phyloP scores from a whole-genome alignment of 23 red algal species.

The Agarophyton chilense region DNA sequence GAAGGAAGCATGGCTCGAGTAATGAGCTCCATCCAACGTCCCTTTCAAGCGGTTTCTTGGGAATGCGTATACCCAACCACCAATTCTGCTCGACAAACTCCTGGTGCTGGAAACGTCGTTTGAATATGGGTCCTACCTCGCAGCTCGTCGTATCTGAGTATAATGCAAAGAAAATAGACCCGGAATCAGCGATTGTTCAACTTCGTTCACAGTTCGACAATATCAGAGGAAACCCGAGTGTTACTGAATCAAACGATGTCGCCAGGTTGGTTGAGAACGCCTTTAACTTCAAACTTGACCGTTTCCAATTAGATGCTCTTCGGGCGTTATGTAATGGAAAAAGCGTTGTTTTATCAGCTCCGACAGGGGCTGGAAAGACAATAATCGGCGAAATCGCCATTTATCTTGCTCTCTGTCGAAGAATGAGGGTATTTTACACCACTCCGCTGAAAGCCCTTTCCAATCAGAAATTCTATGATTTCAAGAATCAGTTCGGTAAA shows the following conservation, averaged over 20 bases:
- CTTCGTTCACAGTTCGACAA: neutral
- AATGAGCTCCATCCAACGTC: neutral
- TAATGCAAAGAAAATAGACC: neutral
- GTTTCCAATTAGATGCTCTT: conserved; percentile 81
- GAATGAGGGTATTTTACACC: conserved; percentile 91
- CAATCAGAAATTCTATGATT: conserved; percentile 98
- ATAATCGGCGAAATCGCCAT: conserved; percentile 90
- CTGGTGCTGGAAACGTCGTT: neutral
- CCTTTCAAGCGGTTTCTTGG: neutral
- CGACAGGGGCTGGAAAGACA: conserved; percentile 97
- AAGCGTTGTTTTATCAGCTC: conserved; percentile 86
- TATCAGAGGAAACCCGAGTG: neutral
- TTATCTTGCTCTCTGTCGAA: conserved; percentile 69
- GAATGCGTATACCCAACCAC: neutral
- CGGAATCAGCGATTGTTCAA: conserved; percentile 17
- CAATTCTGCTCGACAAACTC: neutral
- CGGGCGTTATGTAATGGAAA: conserved; percentile 29
- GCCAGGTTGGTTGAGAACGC: neutral
- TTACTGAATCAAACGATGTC: neutral
- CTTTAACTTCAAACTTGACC: conserved; percentile 84
- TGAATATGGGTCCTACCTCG: neutral
- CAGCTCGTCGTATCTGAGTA: neutral
- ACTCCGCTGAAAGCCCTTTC: conserved; percentile 98
- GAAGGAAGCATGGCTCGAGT: neutral
- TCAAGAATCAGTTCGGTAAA: conserved; percentile 74